Evolutionary conservation across 192 early-diverging fungal genomes (phyloP).

Genomic region (Gigaspora rosea): DNA sequence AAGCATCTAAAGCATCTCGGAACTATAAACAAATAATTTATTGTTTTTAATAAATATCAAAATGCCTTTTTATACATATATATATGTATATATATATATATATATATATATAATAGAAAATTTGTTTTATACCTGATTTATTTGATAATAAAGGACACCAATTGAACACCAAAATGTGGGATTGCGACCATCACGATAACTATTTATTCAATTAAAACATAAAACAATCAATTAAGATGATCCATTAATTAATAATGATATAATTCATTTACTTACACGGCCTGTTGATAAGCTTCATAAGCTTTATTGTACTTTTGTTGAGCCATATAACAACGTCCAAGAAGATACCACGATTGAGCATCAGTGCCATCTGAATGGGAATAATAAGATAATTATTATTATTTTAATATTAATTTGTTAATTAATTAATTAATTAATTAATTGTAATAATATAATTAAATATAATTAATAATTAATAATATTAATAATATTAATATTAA

Average conservation of each 20-base stretch:
- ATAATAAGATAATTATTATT: background rate
- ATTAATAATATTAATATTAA: background rate
- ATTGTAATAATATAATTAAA: no score
- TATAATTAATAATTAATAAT: background rate
- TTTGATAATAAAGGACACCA: conserved; percentile 97
- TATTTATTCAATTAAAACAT: background rate
- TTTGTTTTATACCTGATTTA: conserved; percentile 64
- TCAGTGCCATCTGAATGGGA: conserved; percentile 69
- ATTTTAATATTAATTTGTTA: no score
- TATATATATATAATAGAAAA: no score
- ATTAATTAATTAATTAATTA: no score
- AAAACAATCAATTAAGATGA: background rate
- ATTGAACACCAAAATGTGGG: conserved; percentile 99
- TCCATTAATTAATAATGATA: conserved; percentile 16
- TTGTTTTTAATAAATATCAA: no score
- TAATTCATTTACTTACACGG: conserved; percentile 55
- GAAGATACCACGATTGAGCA: conserved; percentile 92
- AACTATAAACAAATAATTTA: conserved; percentile 51
- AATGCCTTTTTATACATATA: no score
- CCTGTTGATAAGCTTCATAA: conserved; percentile 97
- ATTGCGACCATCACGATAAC: conserved; percentile 85
- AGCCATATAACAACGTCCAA: conserved; percentile 96
- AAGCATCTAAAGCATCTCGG: conserved; percentile 95
- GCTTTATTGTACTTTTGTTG: conserved; percentile 94
- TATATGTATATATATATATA: no score